Percentiles rank a stretch among this genome's conserved stretches.
Evolutionary conservation across 495 filamentous ascomycete species (phyloP).

Genomic region (Penicillium argentinense): DNA sequence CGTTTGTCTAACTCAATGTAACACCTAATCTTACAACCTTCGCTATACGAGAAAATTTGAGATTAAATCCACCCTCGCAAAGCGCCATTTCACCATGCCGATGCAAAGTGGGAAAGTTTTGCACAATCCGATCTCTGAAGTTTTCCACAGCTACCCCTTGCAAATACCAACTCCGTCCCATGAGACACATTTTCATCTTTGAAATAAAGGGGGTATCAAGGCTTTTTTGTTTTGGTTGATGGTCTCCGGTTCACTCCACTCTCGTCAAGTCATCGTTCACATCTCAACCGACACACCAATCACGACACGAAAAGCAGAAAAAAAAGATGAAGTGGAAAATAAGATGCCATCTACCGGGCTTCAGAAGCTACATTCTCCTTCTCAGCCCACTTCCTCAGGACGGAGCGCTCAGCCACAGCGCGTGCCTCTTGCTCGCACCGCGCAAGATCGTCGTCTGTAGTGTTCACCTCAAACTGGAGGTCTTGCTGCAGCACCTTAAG

Average conservation of each 20-base stretch:
- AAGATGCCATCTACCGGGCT: constrained; percentile 5
- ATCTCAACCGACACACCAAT: too few relatives aligned
- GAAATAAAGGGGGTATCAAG: constrained; percentile 35
- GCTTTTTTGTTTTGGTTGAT: constrained; percentile 10
- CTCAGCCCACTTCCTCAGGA: constrained; percentile 46
- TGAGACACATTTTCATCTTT: constrained; percentile 16
- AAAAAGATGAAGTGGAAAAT: neutral
- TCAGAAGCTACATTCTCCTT: constrained; percentile 29
- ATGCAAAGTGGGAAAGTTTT: constrained; percentile 10
- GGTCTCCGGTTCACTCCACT: too few relatives aligned
- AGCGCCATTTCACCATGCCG: constrained; percentile 18
- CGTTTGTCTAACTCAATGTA: constrained; percentile 13
- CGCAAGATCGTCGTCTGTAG: constrained; percentile 38
- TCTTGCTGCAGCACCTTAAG: constrained; percentile 53
- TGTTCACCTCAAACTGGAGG: constrained; percentile 45
- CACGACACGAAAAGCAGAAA: too few relatives aligned
- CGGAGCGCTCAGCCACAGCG: constrained; percentile 46
- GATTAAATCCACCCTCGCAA: constrained; percentile 12
- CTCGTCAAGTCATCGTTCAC: too few relatives aligned
- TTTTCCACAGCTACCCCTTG: constrained; percentile 10
- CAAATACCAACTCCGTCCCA: constrained; percentile 33
- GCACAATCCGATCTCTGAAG: neutral
- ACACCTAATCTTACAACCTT: constrained; percentile 19
- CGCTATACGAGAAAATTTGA: constrained; percentile 4
- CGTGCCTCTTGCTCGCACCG: constrained; percentile 48